These are phyloP conservation scores for Sphagnurus paluster DNA, from an alignment of 1,284 basidiomycete species.

Conservation along the genomic window DNA sequence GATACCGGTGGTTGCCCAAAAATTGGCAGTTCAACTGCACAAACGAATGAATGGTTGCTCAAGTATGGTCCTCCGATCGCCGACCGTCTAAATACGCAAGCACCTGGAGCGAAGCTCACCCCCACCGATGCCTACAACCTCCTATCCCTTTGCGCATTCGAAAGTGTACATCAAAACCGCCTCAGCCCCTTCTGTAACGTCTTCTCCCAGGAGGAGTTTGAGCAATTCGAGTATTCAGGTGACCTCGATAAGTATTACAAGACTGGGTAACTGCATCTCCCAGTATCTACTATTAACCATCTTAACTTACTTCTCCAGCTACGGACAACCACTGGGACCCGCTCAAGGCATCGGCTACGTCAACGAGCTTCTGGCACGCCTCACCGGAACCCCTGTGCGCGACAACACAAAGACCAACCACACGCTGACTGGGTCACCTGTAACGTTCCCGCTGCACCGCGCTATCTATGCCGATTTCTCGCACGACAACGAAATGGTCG, in stretches of 20 bases:
- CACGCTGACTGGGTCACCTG: slow-evolving; percentile 67
- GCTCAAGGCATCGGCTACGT: slow-evolving; percentile 82
- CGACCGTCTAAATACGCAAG: slow-evolving; percentile 59
- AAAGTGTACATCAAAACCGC: slow-evolving; percentile 53
- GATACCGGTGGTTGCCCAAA: slow-evolving; percentile 69
- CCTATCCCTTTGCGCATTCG: slow-evolving; percentile 78
- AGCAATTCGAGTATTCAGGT: slow-evolving; percentile 64
- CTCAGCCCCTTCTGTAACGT: slow-evolving; percentile 72
- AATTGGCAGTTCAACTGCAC: slow-evolving; percentile 44
- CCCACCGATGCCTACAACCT: slow-evolving; percentile 59
- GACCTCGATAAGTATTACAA: slow-evolving; percentile 81
- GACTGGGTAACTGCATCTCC: slow-evolving; percentile 48
- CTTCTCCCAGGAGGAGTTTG: slow-evolving; percentile 61
- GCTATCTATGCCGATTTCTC: slow-evolving; percentile 76
- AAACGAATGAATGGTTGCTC: slow-evolving; percentile 53
- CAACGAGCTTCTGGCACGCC: slow-evolving; percentile 82
- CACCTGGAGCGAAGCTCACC: slow-evolving; percentile 63
- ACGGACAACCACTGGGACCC: slow-evolving; percentile 65
- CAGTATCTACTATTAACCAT: not conserved
- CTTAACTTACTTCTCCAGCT: slow-evolving; percentile 35
- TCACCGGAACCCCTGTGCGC: slow-evolving; percentile 57
- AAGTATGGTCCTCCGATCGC: slow-evolving; percentile 59
- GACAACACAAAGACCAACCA: slow-evolving; percentile 79
- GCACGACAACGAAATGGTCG: slow-evolving; percentile 81
- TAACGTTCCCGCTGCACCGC: slow-evolving; percentile 73